A percentile compares a stretch with the other conserved stretches of the same genome.
These are phyloP conservation scores for Plasmodium falciparum DNA, from an alignment of 169 alveolate genomes.

Conservation along the genomic window DNA sequence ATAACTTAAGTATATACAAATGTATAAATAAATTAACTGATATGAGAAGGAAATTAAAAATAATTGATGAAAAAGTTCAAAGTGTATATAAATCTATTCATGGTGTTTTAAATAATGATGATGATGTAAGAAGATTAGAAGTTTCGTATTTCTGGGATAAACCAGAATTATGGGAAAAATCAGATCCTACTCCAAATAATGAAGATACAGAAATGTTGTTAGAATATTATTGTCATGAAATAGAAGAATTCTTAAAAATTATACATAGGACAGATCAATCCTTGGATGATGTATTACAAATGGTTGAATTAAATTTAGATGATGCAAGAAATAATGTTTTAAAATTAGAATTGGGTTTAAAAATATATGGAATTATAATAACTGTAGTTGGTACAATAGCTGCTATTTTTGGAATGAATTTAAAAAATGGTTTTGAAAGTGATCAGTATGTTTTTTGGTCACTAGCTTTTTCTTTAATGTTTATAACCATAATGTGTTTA, in stretches of 20 bases:
- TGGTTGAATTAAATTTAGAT: conserved; percentile 87
- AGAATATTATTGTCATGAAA: conserved; percentile 87
- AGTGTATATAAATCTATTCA: conserved; percentile 84
- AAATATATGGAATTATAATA: conserved; percentile 84
- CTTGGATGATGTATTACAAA: conserved; percentile 87
- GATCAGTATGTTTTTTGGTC: conserved; percentile 82
- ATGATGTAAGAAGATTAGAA: conserved; percentile 82
- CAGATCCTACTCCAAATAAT: conserved; percentile 78
- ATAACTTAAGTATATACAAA: conserved; percentile 79
- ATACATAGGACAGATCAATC: conserved; percentile 83
- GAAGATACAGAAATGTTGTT: conserved; percentile 85
- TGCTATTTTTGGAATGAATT: conserved; percentile 88
- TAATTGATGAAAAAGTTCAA: conserved; percentile 79
- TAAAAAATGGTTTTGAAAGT: conserved; percentile 84
- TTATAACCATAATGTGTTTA: conserved; percentile 74
- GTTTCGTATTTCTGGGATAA: conserved; percentile 81
- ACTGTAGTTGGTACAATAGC: conserved; percentile 87
- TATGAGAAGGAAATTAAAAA: conserved; percentile 79
- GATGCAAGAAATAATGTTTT: conserved; percentile 85
- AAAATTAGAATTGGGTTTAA: conserved; percentile 87
- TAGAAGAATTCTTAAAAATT: conserved; percentile 83
- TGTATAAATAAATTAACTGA: conserved; percentile 81
- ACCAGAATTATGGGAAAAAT: conserved; percentile 84
- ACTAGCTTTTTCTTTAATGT: conserved; percentile 81
- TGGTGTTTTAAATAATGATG: conserved; percentile 83